Evolutionary conservation across 257 asterid genomes (phyloP).

Genomic region (Paulownia fortunei): DNA sequence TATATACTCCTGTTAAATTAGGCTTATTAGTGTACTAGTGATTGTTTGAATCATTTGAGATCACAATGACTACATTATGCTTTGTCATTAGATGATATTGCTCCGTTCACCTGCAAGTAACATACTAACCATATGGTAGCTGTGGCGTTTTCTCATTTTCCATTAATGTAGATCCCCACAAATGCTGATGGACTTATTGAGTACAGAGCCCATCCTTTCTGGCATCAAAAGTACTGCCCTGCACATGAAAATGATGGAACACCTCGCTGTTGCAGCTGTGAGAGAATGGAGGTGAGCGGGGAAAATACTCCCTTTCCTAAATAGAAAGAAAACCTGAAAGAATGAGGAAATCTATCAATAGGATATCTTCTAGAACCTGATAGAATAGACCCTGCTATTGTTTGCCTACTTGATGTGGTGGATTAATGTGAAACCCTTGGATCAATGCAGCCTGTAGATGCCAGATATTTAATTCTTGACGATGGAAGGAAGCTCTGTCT

Average conservation of each 20-base stretch:
- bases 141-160: slow-evolving; percentile 12
- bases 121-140: slow-evolving; percentile 18
- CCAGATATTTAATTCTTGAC: slow-evolving; percentile 82
- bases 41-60: background rate
- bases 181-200: slow-evolving; percentile 89
- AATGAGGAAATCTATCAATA: background rate
- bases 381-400: background rate
- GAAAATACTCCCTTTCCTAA: background rate
- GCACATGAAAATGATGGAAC: slow-evolving; percentile 93
- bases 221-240: slow-evolving; percentile 98
- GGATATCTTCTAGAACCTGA: background rate
- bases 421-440: slow-evolving; percentile 23
- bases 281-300: slow-evolving; percentile 85
- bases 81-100: background rate
- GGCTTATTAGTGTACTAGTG: slow-evolving; percentile 5
- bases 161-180: slow-evolving; percentile 74
- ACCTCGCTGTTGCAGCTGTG: slow-evolving; percentile 98
- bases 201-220: slow-evolving; percentile 98
- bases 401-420: background rate
- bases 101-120: background rate
- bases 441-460: slow-evolving; percentile 78
- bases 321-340: background rate
- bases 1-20: background rate
- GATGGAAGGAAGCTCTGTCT: slow-evolving; percentile 95
- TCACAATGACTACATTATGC: background rate